Conservation (phyloP, 306 rosid genomes). For the Hippophae tibetana region DNA sequence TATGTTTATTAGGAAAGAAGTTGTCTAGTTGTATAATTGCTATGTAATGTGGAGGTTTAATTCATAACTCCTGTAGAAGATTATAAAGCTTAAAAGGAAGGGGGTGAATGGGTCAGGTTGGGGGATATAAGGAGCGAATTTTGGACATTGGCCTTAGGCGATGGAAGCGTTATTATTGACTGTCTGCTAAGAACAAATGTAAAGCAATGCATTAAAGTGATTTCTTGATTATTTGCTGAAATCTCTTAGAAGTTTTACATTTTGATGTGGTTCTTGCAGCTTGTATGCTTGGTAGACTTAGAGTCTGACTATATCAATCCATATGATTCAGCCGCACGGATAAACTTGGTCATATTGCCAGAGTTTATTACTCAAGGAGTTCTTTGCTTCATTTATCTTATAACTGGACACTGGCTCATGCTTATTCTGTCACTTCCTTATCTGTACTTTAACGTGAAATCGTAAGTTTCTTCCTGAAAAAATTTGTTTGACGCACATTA, state of each 20-base stretch:
- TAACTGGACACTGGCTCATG: slow-evolving; percentile 66
- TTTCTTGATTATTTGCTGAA: not conserved
- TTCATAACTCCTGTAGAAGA: too few species aligned
- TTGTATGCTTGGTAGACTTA: slow-evolving; percentile 75
- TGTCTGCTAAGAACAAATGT: not conserved
- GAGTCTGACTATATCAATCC: slow-evolving; percentile 92
- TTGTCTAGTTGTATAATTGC: too few species aligned
- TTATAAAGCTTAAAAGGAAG: too few species aligned
- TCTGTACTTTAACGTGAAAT: slow-evolving; percentile 51
- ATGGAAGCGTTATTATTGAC: too few species aligned
- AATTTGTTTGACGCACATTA: too few species aligned
- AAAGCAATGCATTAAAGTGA: not conserved
- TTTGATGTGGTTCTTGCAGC: slow-evolving; percentile 40
- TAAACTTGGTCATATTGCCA: slow-evolving; percentile 60
- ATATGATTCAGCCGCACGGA: slow-evolving; percentile 68
- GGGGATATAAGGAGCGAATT: too few species aligned
- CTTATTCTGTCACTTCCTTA: slow-evolving; percentile 53
- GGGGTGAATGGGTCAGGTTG: too few species aligned
- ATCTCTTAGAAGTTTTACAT: slow-evolving; percentile 1
- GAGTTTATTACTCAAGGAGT: slow-evolving; percentile 63
- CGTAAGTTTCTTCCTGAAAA: slow-evolving; percentile 45
- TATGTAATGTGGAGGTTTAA: too few species aligned
- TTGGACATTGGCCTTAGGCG: too few species aligned
- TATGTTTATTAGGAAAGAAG: too few species aligned
- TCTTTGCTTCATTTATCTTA: slow-evolving; percentile 48